Conservation (phyloP, 2,329 filamentous ascomycete genomes). For the Aspergillus sp. region DNA sequence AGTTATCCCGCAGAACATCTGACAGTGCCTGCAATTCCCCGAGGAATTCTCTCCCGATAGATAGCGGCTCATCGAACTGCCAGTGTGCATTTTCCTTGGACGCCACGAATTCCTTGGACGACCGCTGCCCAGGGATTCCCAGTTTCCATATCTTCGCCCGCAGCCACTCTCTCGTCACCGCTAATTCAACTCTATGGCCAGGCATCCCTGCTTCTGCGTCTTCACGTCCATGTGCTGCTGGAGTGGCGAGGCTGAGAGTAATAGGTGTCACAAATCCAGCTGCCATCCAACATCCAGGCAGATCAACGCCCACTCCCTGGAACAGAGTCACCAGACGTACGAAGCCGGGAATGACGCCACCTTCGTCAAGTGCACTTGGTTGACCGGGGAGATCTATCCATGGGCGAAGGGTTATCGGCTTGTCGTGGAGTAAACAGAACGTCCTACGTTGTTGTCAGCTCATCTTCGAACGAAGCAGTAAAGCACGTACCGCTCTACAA, state of each 20-base stretch:
- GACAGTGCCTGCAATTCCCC: background rate
- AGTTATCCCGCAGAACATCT: background rate
- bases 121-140: background rate
- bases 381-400: background rate
- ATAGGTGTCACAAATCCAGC: conserved; percentile 6
- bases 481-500: background rate
- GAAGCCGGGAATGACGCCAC: background rate
- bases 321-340: background rate
- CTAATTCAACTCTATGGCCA: background rate
- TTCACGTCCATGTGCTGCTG: background rate
- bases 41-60: background rate
- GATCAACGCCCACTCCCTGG: background rate
- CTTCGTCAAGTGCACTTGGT: background rate
- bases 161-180: background rate
- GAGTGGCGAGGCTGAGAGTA: background rate
- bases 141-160: conserved; percentile 1
- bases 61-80: conserved; percentile 4
- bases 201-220: background rate
- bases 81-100: background rate
- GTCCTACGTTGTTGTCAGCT: background rate
- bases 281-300: conserved; percentile 2
- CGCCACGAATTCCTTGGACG: background rate
- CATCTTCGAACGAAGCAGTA: background rate
- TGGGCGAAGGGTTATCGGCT: background rate
- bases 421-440: conserved; percentile 6